Conservation (phyloP, 1,139 yeast species). For the Hyphopichia khmerensis region DNA sequence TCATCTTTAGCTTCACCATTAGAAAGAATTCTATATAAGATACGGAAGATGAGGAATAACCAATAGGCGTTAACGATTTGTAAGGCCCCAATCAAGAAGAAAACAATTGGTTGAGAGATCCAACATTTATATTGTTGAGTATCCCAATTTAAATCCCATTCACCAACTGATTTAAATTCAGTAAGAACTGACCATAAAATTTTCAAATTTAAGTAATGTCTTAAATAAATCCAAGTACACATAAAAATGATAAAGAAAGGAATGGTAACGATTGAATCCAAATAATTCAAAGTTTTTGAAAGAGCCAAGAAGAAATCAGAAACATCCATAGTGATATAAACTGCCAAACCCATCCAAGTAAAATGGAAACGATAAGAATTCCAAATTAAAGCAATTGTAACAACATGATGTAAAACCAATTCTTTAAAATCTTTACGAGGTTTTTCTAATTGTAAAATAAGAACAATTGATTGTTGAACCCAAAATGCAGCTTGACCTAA, state of each 20-base stretch:
- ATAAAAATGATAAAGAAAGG: constrained; percentile 72
- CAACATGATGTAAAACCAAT: constrained; percentile 87
- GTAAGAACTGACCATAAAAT: constrained; percentile 88
- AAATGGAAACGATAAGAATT: constrained; percentile 92
- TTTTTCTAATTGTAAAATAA: constrained; percentile 82
- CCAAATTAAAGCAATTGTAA: constrained; percentile 87
- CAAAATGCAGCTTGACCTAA: constrained; percentile 94
- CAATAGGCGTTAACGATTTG: constrained; percentile 87
- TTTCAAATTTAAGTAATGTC: constrained; percentile 80
- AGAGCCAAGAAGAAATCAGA: constrained; percentile 85
- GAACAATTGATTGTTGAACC: constrained; percentile 90
- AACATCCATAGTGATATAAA: constrained; percentile 93
- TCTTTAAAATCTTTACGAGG: constrained; percentile 94
- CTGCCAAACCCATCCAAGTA: constrained; percentile 91
- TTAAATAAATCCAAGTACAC: constrained; percentile 76
- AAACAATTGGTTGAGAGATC: constrained; percentile 90
- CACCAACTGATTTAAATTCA: constrained; percentile 83
- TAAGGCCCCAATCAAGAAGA: constrained; percentile 69
- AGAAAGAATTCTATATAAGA: constrained; percentile 60
- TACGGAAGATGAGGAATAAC: constrained; percentile 79
- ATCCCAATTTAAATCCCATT: constrained; percentile 78
- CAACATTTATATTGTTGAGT: constrained; percentile 95
- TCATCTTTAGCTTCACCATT: constrained; percentile 74
- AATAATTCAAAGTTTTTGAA: constrained; percentile 81
- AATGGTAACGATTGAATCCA: constrained; percentile 63